Conservation (phyloP, 2,329 filamentous ascomycete genomes). For the Beauveria australis region DNA sequence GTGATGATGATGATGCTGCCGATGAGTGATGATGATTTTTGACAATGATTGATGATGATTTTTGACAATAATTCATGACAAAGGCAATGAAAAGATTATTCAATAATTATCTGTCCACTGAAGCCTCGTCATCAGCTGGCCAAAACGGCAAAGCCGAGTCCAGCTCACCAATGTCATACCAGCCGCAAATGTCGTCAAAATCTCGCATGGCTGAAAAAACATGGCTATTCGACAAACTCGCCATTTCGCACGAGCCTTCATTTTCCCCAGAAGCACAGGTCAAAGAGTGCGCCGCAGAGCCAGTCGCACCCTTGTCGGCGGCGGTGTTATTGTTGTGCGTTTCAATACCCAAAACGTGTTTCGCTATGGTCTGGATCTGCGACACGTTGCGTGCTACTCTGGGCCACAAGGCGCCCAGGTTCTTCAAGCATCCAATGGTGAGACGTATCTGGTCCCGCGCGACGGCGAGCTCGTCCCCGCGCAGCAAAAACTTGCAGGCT, state of each 20-base stretch:
- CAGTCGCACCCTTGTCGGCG: neutral
- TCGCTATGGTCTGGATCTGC: conserved; percentile 32
- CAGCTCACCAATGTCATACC: conserved; percentile 6
- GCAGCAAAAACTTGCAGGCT: conserved; percentile 28
- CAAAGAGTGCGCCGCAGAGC: neutral
- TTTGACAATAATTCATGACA: too few relatives aligned
- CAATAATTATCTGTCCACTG: too few relatives aligned
- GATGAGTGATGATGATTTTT: too few relatives aligned
- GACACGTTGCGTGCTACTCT: conserved; percentile 26
- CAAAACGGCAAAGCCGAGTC: conserved; percentile 3
- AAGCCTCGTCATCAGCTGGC: neutral
- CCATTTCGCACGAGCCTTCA: neutral
- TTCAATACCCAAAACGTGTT: conserved; percentile 18
- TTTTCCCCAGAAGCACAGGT: neutral
- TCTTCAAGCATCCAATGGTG: conserved; percentile 31
- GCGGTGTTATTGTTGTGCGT: neutral
- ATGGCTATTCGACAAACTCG: neutral
- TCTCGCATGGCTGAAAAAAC: conserved; percentile 1
- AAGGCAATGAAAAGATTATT: too few relatives aligned
- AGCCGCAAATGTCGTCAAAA: conserved; percentile 8
- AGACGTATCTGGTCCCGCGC: conserved; percentile 34
- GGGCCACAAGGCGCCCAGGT: conserved; percentile 29
- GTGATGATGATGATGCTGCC: neutral
- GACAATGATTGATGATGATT: too few relatives aligned
- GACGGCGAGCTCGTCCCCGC: conserved; percentile 22